Percentiles rank a stretch among this genome's conserved stretches.
These are phyloP conservation scores for Pseudozyma hubeiensis DNA, from an alignment of 1,284 basidiomycete species.

Conservation along the genomic window DNA sequence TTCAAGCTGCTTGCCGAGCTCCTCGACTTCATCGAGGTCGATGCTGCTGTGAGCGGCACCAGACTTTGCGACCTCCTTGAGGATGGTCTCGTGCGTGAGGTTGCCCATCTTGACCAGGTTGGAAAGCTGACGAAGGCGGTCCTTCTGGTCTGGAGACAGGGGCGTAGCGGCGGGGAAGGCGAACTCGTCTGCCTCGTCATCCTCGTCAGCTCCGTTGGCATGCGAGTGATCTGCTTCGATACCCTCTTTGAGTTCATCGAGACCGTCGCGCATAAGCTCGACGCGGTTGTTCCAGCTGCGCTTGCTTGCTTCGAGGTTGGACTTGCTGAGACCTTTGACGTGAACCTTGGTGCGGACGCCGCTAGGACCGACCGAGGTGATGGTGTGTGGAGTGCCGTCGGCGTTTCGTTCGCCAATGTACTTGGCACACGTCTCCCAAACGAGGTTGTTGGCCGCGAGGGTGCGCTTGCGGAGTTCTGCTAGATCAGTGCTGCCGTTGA, in stretches of 20 bases:
- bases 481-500: constrained; percentile 10
- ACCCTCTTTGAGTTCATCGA: constrained; percentile 50
- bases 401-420: constrained; percentile 39
- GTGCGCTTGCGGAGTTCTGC: constrained; percentile 39
- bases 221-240: constrained; percentile 28
- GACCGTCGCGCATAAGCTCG: constrained; percentile 53
- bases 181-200: constrained; percentile 38
- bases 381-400: constrained; percentile 34
- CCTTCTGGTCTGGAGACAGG: constrained; percentile 36
- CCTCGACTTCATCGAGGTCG: constrained; percentile 50
- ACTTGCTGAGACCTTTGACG: constrained; percentile 49
- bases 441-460: constrained; percentile 45
- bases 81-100: constrained; percentile 41
- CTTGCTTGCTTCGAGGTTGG: constrained; percentile 53
- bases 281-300: constrained; percentile 50
- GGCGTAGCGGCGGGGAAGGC: constrained; percentile 39
- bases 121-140: constrained; percentile 38
- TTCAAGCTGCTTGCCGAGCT: constrained; percentile 44
- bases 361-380: constrained; percentile 41
- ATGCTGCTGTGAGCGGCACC: constrained; percentile 5
- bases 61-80: constrained; percentile 43
- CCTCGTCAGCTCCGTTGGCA: constrained; percentile 9
- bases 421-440: constrained; percentile 52
- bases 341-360: constrained; percentile 44
- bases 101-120: constrained; percentile 55